Conservation (phyloP, 2,329 filamentous ascomycete species). For the Diaporthe capsici region DNA sequence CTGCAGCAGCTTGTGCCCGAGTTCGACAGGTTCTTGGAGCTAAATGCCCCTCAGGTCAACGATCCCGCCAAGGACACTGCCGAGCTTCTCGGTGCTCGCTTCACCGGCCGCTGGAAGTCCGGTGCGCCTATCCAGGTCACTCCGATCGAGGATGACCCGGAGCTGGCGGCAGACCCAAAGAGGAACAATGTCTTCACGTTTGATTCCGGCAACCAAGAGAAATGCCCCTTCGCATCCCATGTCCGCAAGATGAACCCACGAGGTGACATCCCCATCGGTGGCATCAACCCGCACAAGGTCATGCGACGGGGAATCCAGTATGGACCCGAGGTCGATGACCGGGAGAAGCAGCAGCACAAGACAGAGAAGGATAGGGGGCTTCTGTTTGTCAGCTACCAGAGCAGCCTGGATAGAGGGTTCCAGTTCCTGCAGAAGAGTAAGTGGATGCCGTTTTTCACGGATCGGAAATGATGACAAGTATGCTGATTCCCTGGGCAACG, state of each 20-base stretch:
- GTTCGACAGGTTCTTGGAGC: constrained; percentile 56
- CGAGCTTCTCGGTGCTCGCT: constrained; percentile 57
- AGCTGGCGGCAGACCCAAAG: constrained; percentile 51
- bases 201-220: constrained; percentile 48
- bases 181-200: constrained; percentile 52
- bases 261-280: constrained; percentile 50
- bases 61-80: constrained; percentile 44
- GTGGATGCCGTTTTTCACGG: constrained; percentile 1
- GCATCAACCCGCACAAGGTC: constrained; percentile 51
- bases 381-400: constrained; percentile 62
- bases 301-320: constrained; percentile 61
- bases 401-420: constrained; percentile 57
- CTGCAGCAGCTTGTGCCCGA: constrained; percentile 60
- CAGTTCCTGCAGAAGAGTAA: constrained; percentile 55
- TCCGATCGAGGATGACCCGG: constrained; percentile 49
- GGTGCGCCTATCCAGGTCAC: constrained; percentile 53
- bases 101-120: constrained; percentile 61
- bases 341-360: constrained; percentile 50
- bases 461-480: no score
- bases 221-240: constrained; percentile 62
- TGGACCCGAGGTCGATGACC: constrained; percentile 53
- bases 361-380: constrained; percentile 57
- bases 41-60: constrained; percentile 47
- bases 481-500: background rate
- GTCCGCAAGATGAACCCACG: constrained; percentile 63